phyloP scores from a whole-genome alignment of 2,329 filamentous ascomycete species.

The Pseudogymnoascus sp. region DNA sequence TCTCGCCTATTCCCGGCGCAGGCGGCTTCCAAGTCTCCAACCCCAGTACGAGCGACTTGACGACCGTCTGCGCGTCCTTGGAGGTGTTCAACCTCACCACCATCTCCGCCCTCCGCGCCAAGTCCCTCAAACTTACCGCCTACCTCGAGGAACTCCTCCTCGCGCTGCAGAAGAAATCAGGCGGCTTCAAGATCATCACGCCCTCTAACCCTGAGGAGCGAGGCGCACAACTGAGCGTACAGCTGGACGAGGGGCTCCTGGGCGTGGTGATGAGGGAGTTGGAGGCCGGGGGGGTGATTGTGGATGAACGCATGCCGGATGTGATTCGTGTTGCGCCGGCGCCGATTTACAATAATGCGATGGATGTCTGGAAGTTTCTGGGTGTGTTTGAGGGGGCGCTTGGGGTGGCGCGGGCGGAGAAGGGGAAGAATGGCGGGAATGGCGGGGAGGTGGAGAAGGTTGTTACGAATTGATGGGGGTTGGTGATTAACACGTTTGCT shows the following conservation, averaged over 20 bases:
- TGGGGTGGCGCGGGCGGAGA: conserved; percentile 19
- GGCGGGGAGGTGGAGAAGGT: neutral
- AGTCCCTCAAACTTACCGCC: conserved; percentile 56
- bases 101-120: conserved; percentile 53
- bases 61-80: conserved; percentile 57
- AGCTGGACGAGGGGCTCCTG: conserved; percentile 51
- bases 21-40: conserved; percentile 72
- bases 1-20: conserved; percentile 62
- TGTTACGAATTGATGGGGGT: neutral
- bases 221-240: conserved; percentile 65
- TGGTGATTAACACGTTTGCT: neutral
- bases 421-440: neutral
- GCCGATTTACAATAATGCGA: conserved; percentile 65
- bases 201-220: conserved; percentile 53
- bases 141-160: conserved; percentile 57
- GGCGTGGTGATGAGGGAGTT: conserved; percentile 53
- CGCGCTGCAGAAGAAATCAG: conserved; percentile 26
- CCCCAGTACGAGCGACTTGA: conserved; percentile 65
- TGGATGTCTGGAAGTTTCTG: conserved; percentile 54
- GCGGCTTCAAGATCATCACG: conserved; percentile 51
- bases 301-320: conserved; percentile 68
- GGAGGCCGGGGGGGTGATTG: conserved; percentile 53
- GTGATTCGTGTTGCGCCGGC: conserved; percentile 67
- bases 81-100: conserved; percentile 61
- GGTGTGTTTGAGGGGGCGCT: conserved; percentile 32